Evolutionary conservation across 2,329 filamentous ascomycete genomes (phyloP), one percentile per base, ranked within the genome.

Genomic region (Xylaria sp.): DNA sequence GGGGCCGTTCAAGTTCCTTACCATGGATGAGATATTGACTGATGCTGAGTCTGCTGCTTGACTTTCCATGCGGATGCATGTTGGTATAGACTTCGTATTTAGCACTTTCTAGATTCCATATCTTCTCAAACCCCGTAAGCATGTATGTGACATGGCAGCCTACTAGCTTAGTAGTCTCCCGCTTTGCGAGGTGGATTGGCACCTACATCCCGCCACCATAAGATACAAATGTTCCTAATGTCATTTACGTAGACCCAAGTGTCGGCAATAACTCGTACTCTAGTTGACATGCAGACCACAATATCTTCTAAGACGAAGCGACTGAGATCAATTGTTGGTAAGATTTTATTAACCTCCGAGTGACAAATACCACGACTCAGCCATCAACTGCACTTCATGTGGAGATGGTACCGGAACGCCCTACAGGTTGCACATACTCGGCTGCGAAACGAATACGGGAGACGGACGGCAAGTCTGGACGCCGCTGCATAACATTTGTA

Each of bases 11-110:
- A 78, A 81, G 72, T 74, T 78, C 58, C 65, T 88, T 23, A 74
- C 80, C 44, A 69, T 89, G 52, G 82, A 87, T 1, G 79, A 84
- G 52, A 78, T 88, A 18, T 64, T 88, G 56, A 73, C 74, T 7
- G 81, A 82, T 76, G 87, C 81, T 0, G 84, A 87, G 75, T 74
- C 76, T 7, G 31, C 65, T 39, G 55, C 63, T 52, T 67, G 58
- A 69, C 67, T 25, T 57, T 65, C 46, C 9, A 13, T 6, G 13
- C 2, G 2, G n/a, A 48, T 55, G 51, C 28, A 56, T 50, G 15
- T 48, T 64, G 13, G 54, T n/a, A 23, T 46, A 12, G 18, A 37
- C 18, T 25, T 20, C 56, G 12, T 18, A 13, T 9, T 18, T 50
- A 2, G 39, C 10, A 31, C 34, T 57, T 5, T 51, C 31, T 60